Conservation (phyloP, 768 basidiomycete genomes). For the Xerocomus potaroensis region DNA sequence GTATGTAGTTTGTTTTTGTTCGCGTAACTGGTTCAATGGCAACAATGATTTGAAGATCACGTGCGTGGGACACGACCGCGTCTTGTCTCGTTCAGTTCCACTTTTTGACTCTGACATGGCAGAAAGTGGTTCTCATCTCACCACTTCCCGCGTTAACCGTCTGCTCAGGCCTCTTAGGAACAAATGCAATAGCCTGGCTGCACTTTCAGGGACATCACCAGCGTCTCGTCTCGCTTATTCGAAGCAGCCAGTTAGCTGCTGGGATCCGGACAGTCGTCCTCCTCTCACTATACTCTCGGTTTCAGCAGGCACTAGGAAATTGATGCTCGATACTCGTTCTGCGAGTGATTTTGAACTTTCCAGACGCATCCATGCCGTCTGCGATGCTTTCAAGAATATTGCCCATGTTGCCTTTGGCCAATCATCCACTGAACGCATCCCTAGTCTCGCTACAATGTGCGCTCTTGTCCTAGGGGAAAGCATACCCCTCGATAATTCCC, state of each 20-base stretch:
- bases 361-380: constrained; percentile 46
- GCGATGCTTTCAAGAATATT: constrained; percentile 53
- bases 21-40: not conserved
- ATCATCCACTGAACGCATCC: constrained; percentile 19
- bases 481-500: constrained; percentile 28
- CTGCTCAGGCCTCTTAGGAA: constrained; percentile 45
- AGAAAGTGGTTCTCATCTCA: constrained; percentile 29
- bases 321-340: constrained; percentile 32
- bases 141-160: constrained; percentile 40
- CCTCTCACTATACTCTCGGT: constrained; percentile 38
- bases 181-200: constrained; percentile 40
- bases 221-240: constrained; percentile 13
- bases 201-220: constrained; percentile 17
- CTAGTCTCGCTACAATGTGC: constrained; percentile 45
- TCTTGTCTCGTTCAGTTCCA: not conserved
- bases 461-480: constrained; percentile 43
- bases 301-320: constrained; percentile 33
- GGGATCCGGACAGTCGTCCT: constrained; percentile 22
- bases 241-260: constrained; percentile 15
- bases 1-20: too few species aligned
- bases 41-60: constrained; percentile 11
- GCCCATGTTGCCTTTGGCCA: constrained; percentile 35
- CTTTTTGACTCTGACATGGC: constrained; percentile 9
- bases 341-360: constrained; percentile 41
- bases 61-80: constrained; percentile 14